phyloP scores from a whole-genome alignment of 78 protist genomes.

The Chrysochromulina parva region DNA sequence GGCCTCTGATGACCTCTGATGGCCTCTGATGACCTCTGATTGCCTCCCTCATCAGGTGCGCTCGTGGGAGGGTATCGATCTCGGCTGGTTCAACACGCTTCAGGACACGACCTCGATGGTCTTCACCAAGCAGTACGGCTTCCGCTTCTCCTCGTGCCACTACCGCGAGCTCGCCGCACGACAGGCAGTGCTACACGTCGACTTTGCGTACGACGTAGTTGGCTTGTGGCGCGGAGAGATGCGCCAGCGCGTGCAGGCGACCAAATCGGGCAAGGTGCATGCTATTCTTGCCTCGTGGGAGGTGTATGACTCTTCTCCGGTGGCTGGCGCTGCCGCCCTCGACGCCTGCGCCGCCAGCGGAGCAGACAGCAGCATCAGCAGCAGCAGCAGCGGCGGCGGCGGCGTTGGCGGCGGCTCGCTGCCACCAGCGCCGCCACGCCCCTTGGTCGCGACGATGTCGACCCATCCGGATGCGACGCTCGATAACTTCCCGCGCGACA shows the following conservation, averaged over 20 bases:
- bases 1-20: too few relatives aligned
- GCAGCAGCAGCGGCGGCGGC: too few relatives aligned
- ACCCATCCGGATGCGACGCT: slow-evolving; percentile 32
- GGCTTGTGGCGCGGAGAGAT: neutral
- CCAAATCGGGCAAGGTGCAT: neutral
- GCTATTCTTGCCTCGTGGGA: slow-evolving; percentile 41
- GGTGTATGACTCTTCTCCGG: neutral
- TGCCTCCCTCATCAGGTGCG: too few relatives aligned
- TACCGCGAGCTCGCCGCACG: neutral
- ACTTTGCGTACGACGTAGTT: neutral
- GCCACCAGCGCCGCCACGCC: too few relatives aligned
- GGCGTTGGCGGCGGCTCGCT: too few relatives aligned
- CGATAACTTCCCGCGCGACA: slow-evolving; percentile 51
- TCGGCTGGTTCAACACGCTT: slow-evolving; percentile 6
- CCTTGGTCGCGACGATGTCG: neutral
- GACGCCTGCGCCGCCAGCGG: too few relatives aligned
- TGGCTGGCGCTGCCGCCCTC: too few relatives aligned
- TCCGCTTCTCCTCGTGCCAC: slow-evolving; percentile 22
- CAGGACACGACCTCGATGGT: slow-evolving; percentile 45
- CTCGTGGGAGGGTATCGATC: slow-evolving; percentile 39
- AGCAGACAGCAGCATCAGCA: too few relatives aligned
- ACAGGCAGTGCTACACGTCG: neutral
- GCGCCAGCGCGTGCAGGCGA: neutral
- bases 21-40: too few relatives aligned
- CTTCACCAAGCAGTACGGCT: slow-evolving; percentile 53